Conservation (phyloP, 75 land plant species). For the Picea glauca region DNA sequence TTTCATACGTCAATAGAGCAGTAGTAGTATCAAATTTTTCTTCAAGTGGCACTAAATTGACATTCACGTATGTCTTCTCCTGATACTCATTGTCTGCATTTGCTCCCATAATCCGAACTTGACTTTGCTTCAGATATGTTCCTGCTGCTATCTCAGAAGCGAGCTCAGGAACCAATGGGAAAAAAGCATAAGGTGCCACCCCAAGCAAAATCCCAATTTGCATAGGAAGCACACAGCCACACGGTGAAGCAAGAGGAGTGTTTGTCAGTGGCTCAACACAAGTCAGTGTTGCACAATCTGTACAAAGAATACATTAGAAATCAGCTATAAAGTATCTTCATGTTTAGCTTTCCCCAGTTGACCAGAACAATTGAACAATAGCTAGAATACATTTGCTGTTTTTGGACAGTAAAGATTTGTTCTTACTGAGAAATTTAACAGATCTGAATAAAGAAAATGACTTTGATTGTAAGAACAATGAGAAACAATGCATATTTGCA, state of each 20-base stretch:
- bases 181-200: constrained; percentile 55
- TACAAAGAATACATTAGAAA: constrained; percentile 6
- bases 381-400: not conserved
- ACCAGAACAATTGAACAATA: not conserved
- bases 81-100: constrained; percentile 50
- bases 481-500: not conserved
- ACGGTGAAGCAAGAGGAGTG: constrained; percentile 76
- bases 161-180: constrained; percentile 67
- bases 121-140: constrained; percentile 72
- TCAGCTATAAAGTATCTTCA: not conserved
- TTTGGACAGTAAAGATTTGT: not conserved
- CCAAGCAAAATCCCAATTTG: constrained; percentile 62
- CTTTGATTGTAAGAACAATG: not conserved
- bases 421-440: not conserved
- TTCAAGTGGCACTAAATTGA: constrained; percentile 80
- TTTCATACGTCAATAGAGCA: constrained; percentile 56
- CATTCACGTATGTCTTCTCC: constrained; percentile 57
- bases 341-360: not conserved
- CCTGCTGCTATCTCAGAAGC: constrained; percentile 77
- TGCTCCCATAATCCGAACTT: constrained; percentile 81
- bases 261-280: constrained; percentile 74
- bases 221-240: constrained; percentile 91
- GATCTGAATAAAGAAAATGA: not conserved
- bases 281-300: constrained; percentile 49
- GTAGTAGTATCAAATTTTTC: constrained; percentile 83